Evolutionary conservation across 2,329 filamentous ascomycete species (phyloP), one percentile per base, ranked within the genome.

Genomic region (Penicillium rolfsii): DNA sequence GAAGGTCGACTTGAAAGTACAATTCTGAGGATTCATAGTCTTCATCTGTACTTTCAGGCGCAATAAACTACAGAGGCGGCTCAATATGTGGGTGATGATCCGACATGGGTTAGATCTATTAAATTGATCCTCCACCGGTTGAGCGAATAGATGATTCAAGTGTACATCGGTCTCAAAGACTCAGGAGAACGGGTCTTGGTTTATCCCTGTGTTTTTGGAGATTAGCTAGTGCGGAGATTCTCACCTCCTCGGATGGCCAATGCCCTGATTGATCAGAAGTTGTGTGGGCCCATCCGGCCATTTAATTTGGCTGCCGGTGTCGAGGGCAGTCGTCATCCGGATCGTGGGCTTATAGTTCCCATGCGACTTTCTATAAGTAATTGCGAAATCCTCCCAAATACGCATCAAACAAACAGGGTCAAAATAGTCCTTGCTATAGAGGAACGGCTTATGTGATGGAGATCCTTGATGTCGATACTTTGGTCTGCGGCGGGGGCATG

Each of bases 401-500:
- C 0, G 1, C 7, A 2, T 22, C 7, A 19, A 41, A 19, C n/a
- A 19, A n/a, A n/a, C 38, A 7, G 19, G 19, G 19, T 22, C 19
- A 11, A 28, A 30, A 14, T 48, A 30, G n/a, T 16, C 26, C 2
- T 19, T 49, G 24, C 3, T n/a, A n/a, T 33, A 30, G 11, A 5
- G 19, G 4, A 35, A 19, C 12, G 0, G 4, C 30, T 24, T 9
- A 33, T 30, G 59, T 7, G 28, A 70, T 72, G 70, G 30, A 71
- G 5, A 52, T 50, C 4, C 35, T 70, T 33, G 38, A 59, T 5
- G 70, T 71, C 11, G 70, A 72, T 49, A 64, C 65, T 16, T 54
- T 72, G 8, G 66, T 72, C n/a, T 72, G 69, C 35, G 70, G 70
- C 12, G 70, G 67, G 26, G 70, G 70, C 28, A 72, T 72, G 70